Base-by-base conservation (phyloP, 2,329 filamentous ascomycete species). In the Trichophyton mentagrophytes region DNA sequence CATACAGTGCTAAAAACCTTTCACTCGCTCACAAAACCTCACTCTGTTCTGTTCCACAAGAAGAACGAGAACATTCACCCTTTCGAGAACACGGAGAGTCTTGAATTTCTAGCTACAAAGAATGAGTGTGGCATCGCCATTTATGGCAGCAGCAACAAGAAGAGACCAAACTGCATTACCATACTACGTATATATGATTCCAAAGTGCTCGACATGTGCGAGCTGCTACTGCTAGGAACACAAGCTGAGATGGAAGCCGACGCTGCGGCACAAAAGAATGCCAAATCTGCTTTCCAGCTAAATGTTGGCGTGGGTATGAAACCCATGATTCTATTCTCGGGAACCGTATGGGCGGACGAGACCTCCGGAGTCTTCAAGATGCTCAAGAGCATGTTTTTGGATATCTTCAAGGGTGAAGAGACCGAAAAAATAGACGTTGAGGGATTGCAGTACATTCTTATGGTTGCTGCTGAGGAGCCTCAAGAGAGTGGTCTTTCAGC, bases 61-160 rank as follows among this genome's bases (percentile, higher is more conserved):
- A 97, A 97, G 80, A 99, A 99, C 76, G 81, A 85, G 63, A 76
- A 76, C 67, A 87, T 96, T 68, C 90, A 93, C 74, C 93, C 93
- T 1, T 99, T 99, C 74, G 92, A 96, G 74, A 90, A 95, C 72
- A 78, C 88, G 65, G 80, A 86, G 30, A 92, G 88, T 59, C 82
- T 97, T 66, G 90, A 96, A 76, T 99, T 99, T 79, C 91, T 99
- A 79, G 87, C 87, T 64, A 86, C 91, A 72, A 99, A 97, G 79
- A 99, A 99, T 77, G 93, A 99, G 74, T 86, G 89, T 69, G 88
- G 85, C 53, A 79, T 96, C 56, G 81, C 96, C 66, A 82, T 93
- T 66, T 95, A 95, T 69, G 91, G 86, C 59, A 86, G 83, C 72
- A 87, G 86, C 74, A 89, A 83, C 74, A 99, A 97, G 82, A 99